Evolutionary conservation across 2,329 filamentous ascomycete species (phyloP).

Genomic region (Pseudogymnoascus sp.): DNA sequence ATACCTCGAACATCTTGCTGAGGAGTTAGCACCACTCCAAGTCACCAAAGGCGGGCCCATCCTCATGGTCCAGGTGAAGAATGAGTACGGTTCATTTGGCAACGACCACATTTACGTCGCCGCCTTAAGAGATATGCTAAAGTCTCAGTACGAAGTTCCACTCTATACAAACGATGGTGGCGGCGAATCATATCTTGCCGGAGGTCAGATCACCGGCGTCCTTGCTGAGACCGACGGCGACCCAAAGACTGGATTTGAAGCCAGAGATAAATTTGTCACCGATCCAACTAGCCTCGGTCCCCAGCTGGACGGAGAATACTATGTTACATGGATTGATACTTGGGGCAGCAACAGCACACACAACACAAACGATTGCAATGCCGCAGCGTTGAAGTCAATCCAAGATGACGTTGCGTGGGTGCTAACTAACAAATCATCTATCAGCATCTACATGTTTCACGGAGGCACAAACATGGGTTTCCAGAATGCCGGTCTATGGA

Average conservation of each 20-base stretch:
- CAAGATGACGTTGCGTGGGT: slow-evolving; percentile 33
- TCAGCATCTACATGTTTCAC: slow-evolving; percentile 47
- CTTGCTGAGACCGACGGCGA: slow-evolving; percentile 41
- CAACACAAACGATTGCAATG: slow-evolving; percentile 27
- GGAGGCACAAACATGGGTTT: slow-evolving; percentile 45
- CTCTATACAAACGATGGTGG: slow-evolving; percentile 45
- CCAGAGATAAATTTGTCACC: slow-evolving; percentile 37
- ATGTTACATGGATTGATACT: slow-evolving; percentile 36
- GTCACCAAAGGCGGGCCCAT: slow-evolving; percentile 40
- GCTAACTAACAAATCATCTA: slow-evolving; percentile 33
- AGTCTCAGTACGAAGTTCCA: slow-evolving; percentile 34
- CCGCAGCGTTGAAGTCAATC: slow-evolving; percentile 22
- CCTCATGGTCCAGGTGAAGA: slow-evolving; percentile 43
- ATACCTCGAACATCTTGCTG: slow-evolving; percentile 36
- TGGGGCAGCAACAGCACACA: slow-evolving; percentile 36
- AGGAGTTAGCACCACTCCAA: slow-evolving; percentile 37
- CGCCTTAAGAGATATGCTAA: slow-evolving; percentile 36
- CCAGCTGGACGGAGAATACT: slow-evolving; percentile 43
- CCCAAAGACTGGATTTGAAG: slow-evolving; percentile 33
- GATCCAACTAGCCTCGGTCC: slow-evolving; percentile 37
- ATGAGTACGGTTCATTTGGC: slow-evolving; percentile 44
- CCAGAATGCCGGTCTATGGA: slow-evolving; percentile 38
- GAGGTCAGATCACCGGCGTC: slow-evolving; percentile 36
- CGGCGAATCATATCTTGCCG: slow-evolving; percentile 35
- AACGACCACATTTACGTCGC: slow-evolving; percentile 37